Percentiles rank a stretch among this genome's conserved stretches.
These are phyloP conservation scores for Leersia perrieri DNA, from an alignment of 176 grass and related monocot genomes.

Conservation along the genomic window DNA sequence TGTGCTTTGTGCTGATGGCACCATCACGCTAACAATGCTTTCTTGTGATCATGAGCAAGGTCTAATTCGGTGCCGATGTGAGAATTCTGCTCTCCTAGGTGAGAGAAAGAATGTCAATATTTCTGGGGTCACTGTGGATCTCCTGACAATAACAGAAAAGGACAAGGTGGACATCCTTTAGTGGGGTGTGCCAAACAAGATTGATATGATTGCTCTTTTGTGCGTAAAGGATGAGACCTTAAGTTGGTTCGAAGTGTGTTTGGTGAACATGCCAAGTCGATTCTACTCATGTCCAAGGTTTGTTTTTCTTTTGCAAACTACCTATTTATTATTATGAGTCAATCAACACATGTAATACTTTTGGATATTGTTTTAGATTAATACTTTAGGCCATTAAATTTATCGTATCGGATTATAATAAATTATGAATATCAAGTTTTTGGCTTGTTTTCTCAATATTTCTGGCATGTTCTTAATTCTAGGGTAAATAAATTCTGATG, in stretches of 20 bases:
- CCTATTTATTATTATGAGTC: too few species aligned
- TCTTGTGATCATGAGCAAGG: constrained; percentile 60
- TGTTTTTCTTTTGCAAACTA: constrained; percentile 17
- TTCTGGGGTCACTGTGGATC: constrained; percentile 76
- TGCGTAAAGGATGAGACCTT: constrained; percentile 84
- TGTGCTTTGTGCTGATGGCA: constrained; percentile 72
- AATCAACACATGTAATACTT: too few species aligned
- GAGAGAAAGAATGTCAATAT: constrained; percentile 91
- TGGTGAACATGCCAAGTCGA: constrained; percentile 69
- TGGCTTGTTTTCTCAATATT: too few species aligned
- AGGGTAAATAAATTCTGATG: too few species aligned
- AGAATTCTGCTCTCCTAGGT: constrained; percentile 71
- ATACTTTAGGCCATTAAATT: too few species aligned
- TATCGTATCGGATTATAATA: too few species aligned
- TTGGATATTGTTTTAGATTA: too few species aligned
- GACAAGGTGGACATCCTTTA: constrained; percentile 80
- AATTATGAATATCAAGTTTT: too few species aligned
- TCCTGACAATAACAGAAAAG: constrained; percentile 79
- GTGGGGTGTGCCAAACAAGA: constrained; percentile 82
- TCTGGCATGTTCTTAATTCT: too few species aligned
- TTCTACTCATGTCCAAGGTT: constrained; percentile 88
- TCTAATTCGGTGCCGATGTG: constrained; percentile 55
- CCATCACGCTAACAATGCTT: constrained; percentile 71
- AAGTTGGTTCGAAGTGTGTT: constrained; percentile 64
- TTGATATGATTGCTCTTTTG: constrained; percentile 92